Conservation (phyloP, 805 yeast genomes). For the Wickerhamomyces silvicola region DNA sequence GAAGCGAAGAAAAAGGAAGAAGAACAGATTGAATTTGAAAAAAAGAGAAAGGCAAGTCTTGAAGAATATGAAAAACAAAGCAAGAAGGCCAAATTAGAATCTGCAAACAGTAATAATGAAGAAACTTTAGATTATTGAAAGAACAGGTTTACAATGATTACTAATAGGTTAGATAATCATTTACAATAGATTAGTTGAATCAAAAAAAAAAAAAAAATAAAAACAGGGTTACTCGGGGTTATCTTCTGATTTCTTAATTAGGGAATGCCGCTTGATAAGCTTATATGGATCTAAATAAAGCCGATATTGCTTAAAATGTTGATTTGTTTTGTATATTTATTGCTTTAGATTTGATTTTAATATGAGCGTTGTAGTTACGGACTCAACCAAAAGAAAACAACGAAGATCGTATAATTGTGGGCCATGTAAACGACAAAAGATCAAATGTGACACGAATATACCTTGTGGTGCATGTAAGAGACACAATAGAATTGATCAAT, state of each 20-base stretch:
- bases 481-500: constrained; percentile 32
- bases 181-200: too few species aligned
- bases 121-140: constrained; percentile 15
- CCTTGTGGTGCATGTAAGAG: constrained; percentile 43
- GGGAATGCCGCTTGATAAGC: constrained; percentile 7
- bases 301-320: not conserved
- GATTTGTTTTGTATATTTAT: not conserved
- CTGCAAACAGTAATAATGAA: constrained; percentile 1
- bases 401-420: constrained; percentile 51
- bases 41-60: constrained; percentile 16
- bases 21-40: constrained; percentile 6
- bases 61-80: constrained; percentile 14
- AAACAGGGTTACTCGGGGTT: constrained; percentile 12
- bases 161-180: too few species aligned
- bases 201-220: constrained; percentile 1
- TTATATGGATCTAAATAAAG: not conserved
- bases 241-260: constrained; percentile 8
- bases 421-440: constrained; percentile 46
- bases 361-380: too few species aligned
- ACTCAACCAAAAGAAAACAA: constrained; percentile 5
- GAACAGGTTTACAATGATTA: not conserved
- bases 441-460: constrained; percentile 42
- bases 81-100: constrained; percentile 11
- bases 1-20: constrained; percentile 9
- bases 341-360: too few species aligned